Conservation (phyloP, 2,329 filamentous ascomycete species). For the Botryotinia globosa region DNA sequence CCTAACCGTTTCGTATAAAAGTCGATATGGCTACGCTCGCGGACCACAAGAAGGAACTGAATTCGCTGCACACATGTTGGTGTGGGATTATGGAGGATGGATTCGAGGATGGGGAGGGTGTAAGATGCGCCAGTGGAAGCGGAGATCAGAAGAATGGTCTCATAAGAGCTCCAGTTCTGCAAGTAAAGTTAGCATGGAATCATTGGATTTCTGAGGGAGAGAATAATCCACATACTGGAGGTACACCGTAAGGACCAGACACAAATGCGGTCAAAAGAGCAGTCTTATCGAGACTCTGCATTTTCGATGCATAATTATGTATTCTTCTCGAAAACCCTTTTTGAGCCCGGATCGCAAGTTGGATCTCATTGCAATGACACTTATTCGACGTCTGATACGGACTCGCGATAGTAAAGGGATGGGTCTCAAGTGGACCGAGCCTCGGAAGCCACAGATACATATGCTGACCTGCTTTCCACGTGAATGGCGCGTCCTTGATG, state of each 20-base stretch:
- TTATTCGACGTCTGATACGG: conserved; percentile 47
- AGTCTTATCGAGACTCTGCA: conserved; percentile 34
- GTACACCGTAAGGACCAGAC: conserved; percentile 54
- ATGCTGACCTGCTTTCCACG: conserved; percentile 59
- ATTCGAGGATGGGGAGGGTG: conserved; percentile 57
- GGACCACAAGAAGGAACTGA: conserved; percentile 53
- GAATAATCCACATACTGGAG: conserved; percentile 39
- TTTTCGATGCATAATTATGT: conserved; percentile 46
- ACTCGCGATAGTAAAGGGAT: conserved; percentile 61
- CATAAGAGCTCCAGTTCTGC: conserved; percentile 53
- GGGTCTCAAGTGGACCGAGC: conserved; percentile 53
- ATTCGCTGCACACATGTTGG: conserved; percentile 51
- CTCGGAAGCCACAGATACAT: conserved; percentile 59
- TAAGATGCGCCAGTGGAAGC: conserved; percentile 64
- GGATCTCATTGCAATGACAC: conserved; percentile 51
- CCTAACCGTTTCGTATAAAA: conserved; percentile 54
- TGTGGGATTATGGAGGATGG: conserved; percentile 44
- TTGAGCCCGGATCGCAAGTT: conserved; percentile 56
- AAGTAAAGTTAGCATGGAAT: not conserved
- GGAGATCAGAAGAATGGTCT: conserved; percentile 58
- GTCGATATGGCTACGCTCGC: conserved; percentile 51
- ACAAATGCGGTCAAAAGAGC: conserved; percentile 47
- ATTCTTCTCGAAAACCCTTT: conserved; percentile 56
- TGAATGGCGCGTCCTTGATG: conserved; percentile 58
- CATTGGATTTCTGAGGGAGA: not conserved